Conservation (phyloP, 2,329 filamentous ascomycete genomes). For the Fusarium sp. region DNA sequence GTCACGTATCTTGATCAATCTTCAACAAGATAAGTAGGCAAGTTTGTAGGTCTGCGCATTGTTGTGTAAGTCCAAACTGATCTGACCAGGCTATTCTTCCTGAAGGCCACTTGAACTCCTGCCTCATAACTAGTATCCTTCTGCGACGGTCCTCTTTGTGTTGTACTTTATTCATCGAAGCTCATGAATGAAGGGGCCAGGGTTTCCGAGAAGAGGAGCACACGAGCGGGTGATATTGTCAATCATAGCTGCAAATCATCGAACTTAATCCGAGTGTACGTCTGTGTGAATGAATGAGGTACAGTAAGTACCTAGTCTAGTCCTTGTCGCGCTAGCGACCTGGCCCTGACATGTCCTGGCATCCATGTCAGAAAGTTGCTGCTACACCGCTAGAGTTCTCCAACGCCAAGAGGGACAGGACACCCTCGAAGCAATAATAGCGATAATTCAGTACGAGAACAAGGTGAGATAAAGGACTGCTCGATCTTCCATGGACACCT, state of each 20-base stretch:
- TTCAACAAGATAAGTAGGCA: neutral
- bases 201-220: neutral
- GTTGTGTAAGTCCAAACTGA: neutral
- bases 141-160: neutral
- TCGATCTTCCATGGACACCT: neutral
- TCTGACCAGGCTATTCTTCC: neutral
- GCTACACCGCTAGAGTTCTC: neutral
- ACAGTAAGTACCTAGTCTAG: neutral
- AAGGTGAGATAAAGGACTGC: neutral
- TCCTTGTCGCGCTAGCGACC: neutral
- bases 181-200: neutral
- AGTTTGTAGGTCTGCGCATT: neutral
- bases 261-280: neutral
- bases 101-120: neutral
- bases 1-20: neutral
- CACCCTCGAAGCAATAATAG: neutral
- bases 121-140: neutral
- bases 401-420: neutral
- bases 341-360: neutral
- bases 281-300: neutral
- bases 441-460: neutral
- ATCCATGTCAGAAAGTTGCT: neutral
- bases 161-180: neutral
- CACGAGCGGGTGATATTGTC: neutral
- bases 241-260: neutral